Percentiles rank a stretch among this genome's conserved stretches.
Evolutionary conservation across 441 rosid genomes (phyloP).

Genomic region (Breynia disticha): DNA sequence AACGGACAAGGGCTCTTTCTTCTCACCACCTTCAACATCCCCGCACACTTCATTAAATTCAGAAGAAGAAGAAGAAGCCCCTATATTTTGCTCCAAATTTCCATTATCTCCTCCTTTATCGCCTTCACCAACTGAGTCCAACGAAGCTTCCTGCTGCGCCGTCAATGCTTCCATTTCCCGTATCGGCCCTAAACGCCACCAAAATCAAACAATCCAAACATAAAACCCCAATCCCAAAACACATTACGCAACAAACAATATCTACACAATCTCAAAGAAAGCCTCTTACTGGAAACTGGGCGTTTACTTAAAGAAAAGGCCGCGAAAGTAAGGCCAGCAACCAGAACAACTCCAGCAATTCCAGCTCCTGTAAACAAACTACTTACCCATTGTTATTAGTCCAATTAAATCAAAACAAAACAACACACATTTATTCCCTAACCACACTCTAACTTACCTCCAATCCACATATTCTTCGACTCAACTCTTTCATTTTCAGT

Average conservation of each 20-base stretch:
- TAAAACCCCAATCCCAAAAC: constrained; percentile 1
- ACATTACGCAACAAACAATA: neutral
- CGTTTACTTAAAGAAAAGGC: constrained; percentile 50
- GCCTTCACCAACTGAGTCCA: constrained; percentile 29
- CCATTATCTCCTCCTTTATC: constrained; percentile 26
- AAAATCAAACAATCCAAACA: neutral
- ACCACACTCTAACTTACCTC: constrained; percentile 30
- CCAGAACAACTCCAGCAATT: constrained; percentile 51
- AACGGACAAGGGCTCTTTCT: constrained; percentile 13
- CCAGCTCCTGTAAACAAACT: constrained; percentile 80
- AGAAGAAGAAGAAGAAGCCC: constrained; percentile 25
- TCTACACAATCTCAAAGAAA: neutral
- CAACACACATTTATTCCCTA: neutral
- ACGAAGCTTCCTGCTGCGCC: constrained; percentile 40
- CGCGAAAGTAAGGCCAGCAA: constrained; percentile 52
- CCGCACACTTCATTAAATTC: constrained; percentile 29
- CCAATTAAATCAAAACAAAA: constrained; percentile 20
- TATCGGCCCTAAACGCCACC: constrained; percentile 34
- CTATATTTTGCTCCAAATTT: constrained; percentile 25
- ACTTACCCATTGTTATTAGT: constrained; percentile 56
- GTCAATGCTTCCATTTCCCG: constrained; percentile 65
- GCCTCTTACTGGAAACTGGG: constrained; percentile 44
- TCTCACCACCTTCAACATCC: constrained; percentile 25
- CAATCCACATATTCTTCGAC: constrained; percentile 33
- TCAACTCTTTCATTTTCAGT: constrained; percentile 24